Percentiles rank a stretch among this genome's conserved stretches.
Evolutionary conservation across 75 land plant genomes (phyloP).

Genomic region (Picea sitchensis): DNA sequence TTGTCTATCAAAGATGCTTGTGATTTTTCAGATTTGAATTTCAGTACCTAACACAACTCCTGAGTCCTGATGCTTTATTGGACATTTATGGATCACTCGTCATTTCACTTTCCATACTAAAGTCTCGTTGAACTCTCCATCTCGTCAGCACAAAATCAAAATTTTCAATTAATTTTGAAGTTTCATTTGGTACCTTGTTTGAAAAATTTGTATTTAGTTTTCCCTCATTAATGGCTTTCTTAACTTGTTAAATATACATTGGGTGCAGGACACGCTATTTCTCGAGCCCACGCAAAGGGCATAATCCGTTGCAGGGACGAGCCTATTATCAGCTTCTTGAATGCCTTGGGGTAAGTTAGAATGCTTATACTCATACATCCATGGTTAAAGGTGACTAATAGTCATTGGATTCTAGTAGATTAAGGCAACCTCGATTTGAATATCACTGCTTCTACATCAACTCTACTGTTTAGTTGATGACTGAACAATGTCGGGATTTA

Average conservation of each 20-base stretch:
- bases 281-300: slow-evolving; percentile 85
- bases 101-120: no score
- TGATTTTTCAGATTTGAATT: no score
- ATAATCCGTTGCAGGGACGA: slow-evolving; percentile 95
- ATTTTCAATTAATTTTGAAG: no score
- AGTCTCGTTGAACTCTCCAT: no score
- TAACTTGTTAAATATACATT: not conserved
- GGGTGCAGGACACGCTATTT: slow-evolving; percentile 86
- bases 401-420: not conserved
- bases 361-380: not conserved
- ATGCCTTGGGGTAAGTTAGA: slow-evolving; percentile 70
- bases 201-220: not conserved
- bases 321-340: slow-evolving; percentile 97
- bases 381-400: not conserved
- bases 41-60: no score
- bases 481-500: not conserved
- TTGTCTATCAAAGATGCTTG: not conserved
- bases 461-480: not conserved
- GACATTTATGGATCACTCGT: no score
- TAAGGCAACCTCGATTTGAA: not conserved
- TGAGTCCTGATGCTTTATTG: no score
- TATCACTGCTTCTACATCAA: not conserved
- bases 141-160: no score
- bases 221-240: not conserved
- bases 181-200: not conserved